Conservation (phyloP, 495 filamentous ascomycete species). For the Aspergillus sclerotiicarbonarius region DNA sequence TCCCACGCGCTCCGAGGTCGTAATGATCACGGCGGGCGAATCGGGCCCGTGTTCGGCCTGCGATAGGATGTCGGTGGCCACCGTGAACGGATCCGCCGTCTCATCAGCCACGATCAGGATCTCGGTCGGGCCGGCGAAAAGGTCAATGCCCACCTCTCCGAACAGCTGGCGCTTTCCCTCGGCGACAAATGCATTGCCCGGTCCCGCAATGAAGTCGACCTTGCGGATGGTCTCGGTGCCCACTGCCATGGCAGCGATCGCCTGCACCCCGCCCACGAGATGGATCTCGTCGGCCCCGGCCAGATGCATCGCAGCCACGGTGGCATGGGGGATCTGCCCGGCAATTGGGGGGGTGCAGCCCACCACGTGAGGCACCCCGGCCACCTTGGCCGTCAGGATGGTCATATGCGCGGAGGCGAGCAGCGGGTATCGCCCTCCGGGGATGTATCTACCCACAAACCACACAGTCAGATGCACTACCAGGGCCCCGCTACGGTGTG, state of each 20-base stretch:
- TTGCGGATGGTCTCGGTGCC: conserved; percentile 66
- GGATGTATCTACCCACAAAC: conserved; percentile 40
- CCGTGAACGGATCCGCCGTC: conserved; percentile 47
- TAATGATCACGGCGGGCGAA: conserved; percentile 48
- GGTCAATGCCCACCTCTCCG: conserved; percentile 54
- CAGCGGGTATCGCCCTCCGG: conserved; percentile 52
- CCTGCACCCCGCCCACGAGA: conserved; percentile 54
- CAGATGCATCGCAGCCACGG: conserved; percentile 53
- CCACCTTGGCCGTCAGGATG: conserved; percentile 55
- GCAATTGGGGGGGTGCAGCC: conserved; percentile 52
- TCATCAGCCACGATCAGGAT: conserved; percentile 53
- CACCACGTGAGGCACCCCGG: conserved; percentile 49
- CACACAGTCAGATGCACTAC: background rate
- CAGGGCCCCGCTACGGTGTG: too few species aligned
- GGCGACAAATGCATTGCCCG: conserved; percentile 55
- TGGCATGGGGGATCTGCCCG: conserved; percentile 48
- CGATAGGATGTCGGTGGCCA: conserved; percentile 51
- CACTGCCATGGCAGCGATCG: conserved; percentile 74
- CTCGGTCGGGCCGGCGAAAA: conserved; percentile 54
- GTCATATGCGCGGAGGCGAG: conserved; percentile 59
- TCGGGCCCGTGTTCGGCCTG: conserved; percentile 56
- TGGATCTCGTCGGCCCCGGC: conserved; percentile 55
- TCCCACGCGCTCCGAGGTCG: conserved; percentile 43
- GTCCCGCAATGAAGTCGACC: conserved; percentile 54
- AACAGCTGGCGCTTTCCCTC: conserved; percentile 55